phyloP scores from a whole-genome alignment of 2,329 filamentous ascomycete species.

The Beauveria caledonica region DNA sequence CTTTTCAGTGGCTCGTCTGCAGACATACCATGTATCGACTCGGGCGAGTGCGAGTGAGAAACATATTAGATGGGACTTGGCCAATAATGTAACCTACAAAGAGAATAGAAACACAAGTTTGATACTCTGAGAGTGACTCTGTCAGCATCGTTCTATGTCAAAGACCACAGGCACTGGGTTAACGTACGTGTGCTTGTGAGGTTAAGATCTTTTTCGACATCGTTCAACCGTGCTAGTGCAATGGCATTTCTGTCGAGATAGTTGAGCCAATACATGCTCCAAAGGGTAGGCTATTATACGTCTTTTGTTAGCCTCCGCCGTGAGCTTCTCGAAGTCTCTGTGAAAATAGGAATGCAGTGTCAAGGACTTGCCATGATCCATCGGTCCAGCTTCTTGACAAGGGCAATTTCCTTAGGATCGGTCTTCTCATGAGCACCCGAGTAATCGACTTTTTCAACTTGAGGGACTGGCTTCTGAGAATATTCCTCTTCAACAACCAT shows the following conservation, averaged over 20 bases:
- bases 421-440: conserved; percentile 31
- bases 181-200: conserved; percentile 9
- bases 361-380: conserved; percentile 26
- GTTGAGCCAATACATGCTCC: conserved; percentile 35
- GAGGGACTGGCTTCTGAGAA: conserved; percentile 15
- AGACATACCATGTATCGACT: conserved; percentile 27
- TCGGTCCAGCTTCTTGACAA: conserved; percentile 30
- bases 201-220: conserved; percentile 18
- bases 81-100: conserved; percentile 19
- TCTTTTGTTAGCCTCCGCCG: not conserved
- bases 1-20: not conserved
- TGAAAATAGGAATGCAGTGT: not conserved
- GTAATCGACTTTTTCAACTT: conserved; percentile 23
- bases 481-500: not conserved
- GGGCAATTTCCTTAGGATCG: conserved; percentile 29
- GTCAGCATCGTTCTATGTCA: not conserved
- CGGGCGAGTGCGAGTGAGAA: conserved; percentile 28
- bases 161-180: not conserved
- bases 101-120: conserved; percentile 20
- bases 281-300: conserved; percentile 22
- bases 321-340: not conserved
- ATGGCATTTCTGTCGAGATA: conserved; percentile 41
- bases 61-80: conserved; percentile 26
- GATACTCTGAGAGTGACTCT: conserved; percentile 12
- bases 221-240: conserved; percentile 28